Conservation (phyloP, 345 rosid species). For the Boechera stricta region DNA sequence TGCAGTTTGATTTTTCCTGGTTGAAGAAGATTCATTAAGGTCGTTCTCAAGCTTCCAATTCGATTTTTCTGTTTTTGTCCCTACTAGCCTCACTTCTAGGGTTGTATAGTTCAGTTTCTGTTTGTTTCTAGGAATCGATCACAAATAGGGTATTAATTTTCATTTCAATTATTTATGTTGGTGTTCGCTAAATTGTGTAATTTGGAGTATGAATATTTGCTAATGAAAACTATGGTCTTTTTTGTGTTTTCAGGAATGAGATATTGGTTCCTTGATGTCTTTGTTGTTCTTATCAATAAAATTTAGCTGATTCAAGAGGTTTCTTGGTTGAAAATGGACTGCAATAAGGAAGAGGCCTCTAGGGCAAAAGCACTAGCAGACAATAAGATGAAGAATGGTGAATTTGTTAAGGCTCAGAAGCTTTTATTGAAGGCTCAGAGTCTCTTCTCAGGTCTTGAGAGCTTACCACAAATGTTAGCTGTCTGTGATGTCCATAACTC, state of each 20-base stretch:
- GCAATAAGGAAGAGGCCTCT: constrained; percentile 88
- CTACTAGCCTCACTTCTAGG: too few species aligned
- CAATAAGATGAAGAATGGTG: constrained; percentile 58
- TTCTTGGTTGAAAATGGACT: constrained; percentile 58
- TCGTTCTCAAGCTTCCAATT: too few species aligned
- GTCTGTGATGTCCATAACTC: constrained; percentile 80
- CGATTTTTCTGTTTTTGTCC: too few species aligned
- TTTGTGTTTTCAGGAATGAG: constrained; percentile 31
- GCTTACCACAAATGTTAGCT: constrained; percentile 64
- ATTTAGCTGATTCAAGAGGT: background rate
- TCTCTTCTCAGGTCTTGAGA: constrained; percentile 69
- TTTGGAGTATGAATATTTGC: too few species aligned
- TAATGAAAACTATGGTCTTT: background rate
- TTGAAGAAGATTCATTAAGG: too few species aligned
- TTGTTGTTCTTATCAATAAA: background rate
- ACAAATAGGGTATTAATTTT: too few species aligned
- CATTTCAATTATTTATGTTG: too few species aligned
- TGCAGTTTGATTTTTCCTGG: too few species aligned
- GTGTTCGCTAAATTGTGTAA: too few species aligned
- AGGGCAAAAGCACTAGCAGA: constrained; percentile 75
- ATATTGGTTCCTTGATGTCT: background rate
- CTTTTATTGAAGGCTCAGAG: constrained; percentile 66
- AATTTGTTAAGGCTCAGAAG: constrained; percentile 63
- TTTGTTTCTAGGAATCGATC: too few species aligned
- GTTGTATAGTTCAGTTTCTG: too few species aligned